Conservation (phyloP, 345 rosid species). For the Linum usitatissimum region DNA sequence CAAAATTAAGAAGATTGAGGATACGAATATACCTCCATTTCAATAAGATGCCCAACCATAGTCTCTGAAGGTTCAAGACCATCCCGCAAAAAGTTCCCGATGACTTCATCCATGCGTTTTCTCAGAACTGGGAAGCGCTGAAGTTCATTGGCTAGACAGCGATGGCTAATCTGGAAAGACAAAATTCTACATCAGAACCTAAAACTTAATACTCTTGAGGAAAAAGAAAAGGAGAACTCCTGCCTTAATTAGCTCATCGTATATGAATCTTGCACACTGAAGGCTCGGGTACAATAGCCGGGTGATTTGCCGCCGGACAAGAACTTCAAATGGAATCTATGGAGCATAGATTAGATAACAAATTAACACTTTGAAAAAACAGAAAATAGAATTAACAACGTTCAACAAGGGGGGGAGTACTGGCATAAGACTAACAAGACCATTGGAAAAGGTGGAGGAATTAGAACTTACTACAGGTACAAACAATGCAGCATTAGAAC, state of each 20-base stretch:
- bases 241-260: conserved; percentile 61
- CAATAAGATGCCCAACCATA: conserved; percentile 47
- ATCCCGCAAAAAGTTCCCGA: conserved; percentile 37
- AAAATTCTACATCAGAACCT: neutral
- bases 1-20: conserved; percentile 1
- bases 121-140: conserved; percentile 53
- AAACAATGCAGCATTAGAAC: conserved; percentile 49
- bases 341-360: neutral
- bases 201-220: neutral
- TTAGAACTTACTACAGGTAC: conserved; percentile 44
- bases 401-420: neutral
- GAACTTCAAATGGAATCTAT: conserved; percentile 66
- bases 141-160: conserved; percentile 36
- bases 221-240: neutral
- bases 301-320: conserved; percentile 52
- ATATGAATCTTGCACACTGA: conserved; percentile 51
- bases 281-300: conserved; percentile 56
- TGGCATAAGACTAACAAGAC: neutral
- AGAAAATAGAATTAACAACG: too few relatives aligned
- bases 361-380: too few relatives aligned
- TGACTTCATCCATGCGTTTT: conserved; percentile 45
- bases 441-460: conserved; percentile 1
- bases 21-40: conserved; percentile 42
- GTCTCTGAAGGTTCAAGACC: conserved; percentile 44
- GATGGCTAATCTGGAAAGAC: conserved; percentile 42